Conservation (phyloP, 495 filamentous ascomycete genomes). For the Tuber microsphaerosporum region DNA sequence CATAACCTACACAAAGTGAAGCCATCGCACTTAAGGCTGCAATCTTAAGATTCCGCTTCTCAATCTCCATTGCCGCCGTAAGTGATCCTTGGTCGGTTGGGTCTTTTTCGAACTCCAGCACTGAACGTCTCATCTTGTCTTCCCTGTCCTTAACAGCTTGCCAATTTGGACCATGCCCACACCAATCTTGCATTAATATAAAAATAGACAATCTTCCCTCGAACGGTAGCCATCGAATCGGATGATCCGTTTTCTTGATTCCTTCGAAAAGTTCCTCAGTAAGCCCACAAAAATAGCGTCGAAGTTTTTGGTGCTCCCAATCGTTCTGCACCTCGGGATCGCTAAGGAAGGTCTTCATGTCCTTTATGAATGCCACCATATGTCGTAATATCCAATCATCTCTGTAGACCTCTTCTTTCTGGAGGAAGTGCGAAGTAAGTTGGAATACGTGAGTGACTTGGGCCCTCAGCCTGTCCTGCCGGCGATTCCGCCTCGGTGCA, state of each 20-base stretch:
- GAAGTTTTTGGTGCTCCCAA: constrained; percentile 88
- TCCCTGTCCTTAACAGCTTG: constrained; percentile 71
- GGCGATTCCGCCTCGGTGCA: constrained; percentile 66
- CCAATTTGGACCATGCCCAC: constrained; percentile 91
- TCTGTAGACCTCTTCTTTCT: constrained; percentile 66
- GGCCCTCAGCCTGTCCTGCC: constrained; percentile 77
- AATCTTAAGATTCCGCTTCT: constrained; percentile 82
- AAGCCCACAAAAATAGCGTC: constrained; percentile 87
- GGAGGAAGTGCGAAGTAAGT: constrained; percentile 83
- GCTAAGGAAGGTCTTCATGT: constrained; percentile 85
- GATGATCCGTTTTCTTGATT: constrained; percentile 72
- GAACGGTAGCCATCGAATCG: constrained; percentile 89
- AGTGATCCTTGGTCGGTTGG: constrained; percentile 55
- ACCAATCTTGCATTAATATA: constrained; percentile 97
- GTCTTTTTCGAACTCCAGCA: constrained; percentile 60
- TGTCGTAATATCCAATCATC: constrained; percentile 92
- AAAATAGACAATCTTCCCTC: constrained; percentile 90
- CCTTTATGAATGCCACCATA: constrained; percentile 80
- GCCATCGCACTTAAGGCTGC: constrained; percentile 95
- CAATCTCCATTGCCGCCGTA: constrained; percentile 88
- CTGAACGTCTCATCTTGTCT: constrained; percentile 75
- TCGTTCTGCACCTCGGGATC: constrained; percentile 91
- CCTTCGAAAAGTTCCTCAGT: constrained; percentile 89
- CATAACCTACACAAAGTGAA: constrained; percentile 64
- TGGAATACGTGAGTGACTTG: constrained; percentile 95